Evolutionary conservation across 306 rosid species (phyloP), one percentile per base, ranked within the genome.

Genomic region (Morella rubra): DNA sequence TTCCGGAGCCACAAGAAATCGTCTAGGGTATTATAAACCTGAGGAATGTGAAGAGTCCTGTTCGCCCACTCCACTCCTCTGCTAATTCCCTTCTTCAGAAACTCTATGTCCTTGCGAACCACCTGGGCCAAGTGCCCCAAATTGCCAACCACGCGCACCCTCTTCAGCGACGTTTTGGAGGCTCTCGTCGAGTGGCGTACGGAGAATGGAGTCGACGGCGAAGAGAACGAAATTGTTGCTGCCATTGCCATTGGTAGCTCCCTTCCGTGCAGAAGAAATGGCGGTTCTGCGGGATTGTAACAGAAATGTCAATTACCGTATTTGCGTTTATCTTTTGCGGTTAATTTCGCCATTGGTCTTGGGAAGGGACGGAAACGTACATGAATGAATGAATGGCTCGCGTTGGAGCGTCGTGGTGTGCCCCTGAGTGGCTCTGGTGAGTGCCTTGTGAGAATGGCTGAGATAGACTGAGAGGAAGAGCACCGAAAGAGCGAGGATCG

Each of bases 1-100:
- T 85, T 56, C 11, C 97, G 90, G 78, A 95, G 93, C 98, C 97
- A 95, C 13, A 89, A 68, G 49, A 89, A 19, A 50, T 90, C 86
- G 59, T 95, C 96, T 4, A 90, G 5, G 76, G 90, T 81, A 80
- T 86, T 90, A 0, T 86, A 79, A 42, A 90, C 82, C 77, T 81
- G 80, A 0, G 95, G 96, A 83, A 92, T 87, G 64, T 87, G 91
- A 15, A 95, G 74, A 42, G 92, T 72, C 7, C 83, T 65, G 19
- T 86, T 89, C 4, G 96, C 97, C 97, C 97, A 92, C 7, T 82
- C 70, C 47, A 92, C 44, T 1, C 97, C 96, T 51, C 70, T 85
- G 19, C 75, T 66, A 32, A 94, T 46, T 2, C 93, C 90, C 66
- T 58, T 81, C 86, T 84, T 90, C 69, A 92, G 46, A 80, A 90